Evolutionary conservation across 257 asterid species (phyloP), one percentile per base, ranked within the genome.

Genomic region (Lavandula angustifolia): DNA sequence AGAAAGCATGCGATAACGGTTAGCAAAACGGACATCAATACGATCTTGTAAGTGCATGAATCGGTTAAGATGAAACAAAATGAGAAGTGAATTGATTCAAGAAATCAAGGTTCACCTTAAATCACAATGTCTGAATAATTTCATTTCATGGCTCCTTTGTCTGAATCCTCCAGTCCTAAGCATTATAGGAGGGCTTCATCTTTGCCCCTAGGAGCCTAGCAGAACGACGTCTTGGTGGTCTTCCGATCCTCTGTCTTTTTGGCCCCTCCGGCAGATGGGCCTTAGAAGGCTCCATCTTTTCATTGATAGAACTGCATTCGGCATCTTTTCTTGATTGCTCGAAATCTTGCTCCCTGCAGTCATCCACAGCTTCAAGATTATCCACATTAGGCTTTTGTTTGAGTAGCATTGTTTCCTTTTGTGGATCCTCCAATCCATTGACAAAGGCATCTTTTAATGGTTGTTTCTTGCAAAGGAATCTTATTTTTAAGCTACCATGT

Each of bases 141-240:
- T 31, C 32, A 44, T 60, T 43, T n/a, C 22, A 60, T 11, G 53
- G 16, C 41, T 29, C 54, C 43, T 43, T n/a, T 7, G 8, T 62
- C 35, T 37, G 47, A 48, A 6, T 46, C 47, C 46, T 34, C 57
- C 18, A 34, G 5, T 12, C 18, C 17, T 34, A 35, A 14, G 27
- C 1, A 7, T 4, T 8, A 42, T 29, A 6, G n/a, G 22, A 9
- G 37, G 22, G n/a, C 38, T n/a, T 46, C 67, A 34, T 17, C 4
- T 27, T 41, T 17, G 29, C 40, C 16, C 42, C 44, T 62, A 13
- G 41, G 10, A 38, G 54, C 40, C 54, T 42, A 43, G 49, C 64
- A 14, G 48, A 54, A 64, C 62, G 31, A 10, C 43, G 14, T 55
- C 55, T 67, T 27, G 70, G 74, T 40, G 40, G 68, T 54, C 62